A percentile compares a stretch with the other conserved stretches of the same genome.
These are phyloP conservation scores for Triticum turgidum DNA, from an alignment of 176 grass and related monocot species.

Conservation along the genomic window DNA sequence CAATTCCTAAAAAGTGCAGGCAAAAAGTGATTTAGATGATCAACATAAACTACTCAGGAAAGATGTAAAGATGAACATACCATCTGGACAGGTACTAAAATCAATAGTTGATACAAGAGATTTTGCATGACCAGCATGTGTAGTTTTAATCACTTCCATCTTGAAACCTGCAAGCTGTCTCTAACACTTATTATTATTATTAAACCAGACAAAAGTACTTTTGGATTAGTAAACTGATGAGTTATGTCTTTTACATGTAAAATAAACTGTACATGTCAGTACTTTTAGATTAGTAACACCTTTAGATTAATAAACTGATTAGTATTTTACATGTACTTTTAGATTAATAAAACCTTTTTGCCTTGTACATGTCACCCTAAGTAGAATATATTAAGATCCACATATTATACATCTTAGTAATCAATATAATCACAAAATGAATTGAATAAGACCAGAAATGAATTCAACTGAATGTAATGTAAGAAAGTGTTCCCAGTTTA, in stretches of 20 bases:
- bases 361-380: neutral
- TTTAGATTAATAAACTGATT: no score
- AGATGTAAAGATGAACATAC: conserved; percentile 54
- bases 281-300: no score
- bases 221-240: no score
- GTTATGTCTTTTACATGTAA: no score
- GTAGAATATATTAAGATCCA: no score
- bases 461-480: no score
- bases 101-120: conserved; percentile 76
- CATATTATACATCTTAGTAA: no score
- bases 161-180: conserved; percentile 97
- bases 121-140: conserved; percentile 96
- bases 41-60: conserved; percentile 28
- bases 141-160: conserved; percentile 94
- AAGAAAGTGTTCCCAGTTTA: no score
- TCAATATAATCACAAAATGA: no score
- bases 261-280: no score
- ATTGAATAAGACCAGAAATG: no score
- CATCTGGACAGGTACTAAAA: conserved; percentile 91
- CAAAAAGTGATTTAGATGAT: conserved; percentile 40
- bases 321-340: no score
- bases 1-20: conserved; percentile 66
- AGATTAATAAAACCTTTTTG: neutral
- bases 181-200: conserved; percentile 38
- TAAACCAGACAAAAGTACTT: conserved; percentile 24